Evolutionary conservation across 306 rosid species (phyloP), one percentile per base, ranked within the genome.

Genomic region (Purshia tridentata): DNA sequence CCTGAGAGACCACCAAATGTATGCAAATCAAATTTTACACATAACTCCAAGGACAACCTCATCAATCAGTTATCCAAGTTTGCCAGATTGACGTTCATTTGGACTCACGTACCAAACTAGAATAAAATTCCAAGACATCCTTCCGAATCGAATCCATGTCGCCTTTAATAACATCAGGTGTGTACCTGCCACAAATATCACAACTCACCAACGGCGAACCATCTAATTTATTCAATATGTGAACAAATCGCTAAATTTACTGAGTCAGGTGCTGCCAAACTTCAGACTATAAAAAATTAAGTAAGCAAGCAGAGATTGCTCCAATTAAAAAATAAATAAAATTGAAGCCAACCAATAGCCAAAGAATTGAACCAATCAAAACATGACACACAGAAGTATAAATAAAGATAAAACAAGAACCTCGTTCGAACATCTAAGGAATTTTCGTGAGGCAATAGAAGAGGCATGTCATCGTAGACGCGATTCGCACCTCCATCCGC

Each of bases 401-500:
- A 16, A 20, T 10, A 41, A 2, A 20, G 45, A 41, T 6, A 42
- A 6, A 51, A 39, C 22, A 9, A 18, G 41, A 7, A 90, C 98
- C 96, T 88, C 70, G 74, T 75, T 62, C 96, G 95, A 83, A 94
- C 88, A 64, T 70, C 83, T 11, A 75, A 77, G 16, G 91, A 83
- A 39, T 83, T 83, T 48, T 81, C 73, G 4, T 74, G 81, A 48
- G 99, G 95, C 53, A 91, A 79, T 10, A 88, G 65, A 60, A 80
- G 86, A 76, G 97, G 99, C 85, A 94, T 78, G 81, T 94, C 97
- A 74, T 94, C 96, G 60, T 56, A 88, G 59, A 94, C 78, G 15
- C 95, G 88, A 62, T 94, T 94, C 19, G 99, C 99, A 37, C 99
- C 99, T 58, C 99, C 99, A 66, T 94, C 99, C 0, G 99, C 99